Evolutionary conservation across 2,329 filamentous ascomycete genomes (phyloP), one percentile per base, ranked within the genome.

Genomic region (Alternaria ethzedia): DNA sequence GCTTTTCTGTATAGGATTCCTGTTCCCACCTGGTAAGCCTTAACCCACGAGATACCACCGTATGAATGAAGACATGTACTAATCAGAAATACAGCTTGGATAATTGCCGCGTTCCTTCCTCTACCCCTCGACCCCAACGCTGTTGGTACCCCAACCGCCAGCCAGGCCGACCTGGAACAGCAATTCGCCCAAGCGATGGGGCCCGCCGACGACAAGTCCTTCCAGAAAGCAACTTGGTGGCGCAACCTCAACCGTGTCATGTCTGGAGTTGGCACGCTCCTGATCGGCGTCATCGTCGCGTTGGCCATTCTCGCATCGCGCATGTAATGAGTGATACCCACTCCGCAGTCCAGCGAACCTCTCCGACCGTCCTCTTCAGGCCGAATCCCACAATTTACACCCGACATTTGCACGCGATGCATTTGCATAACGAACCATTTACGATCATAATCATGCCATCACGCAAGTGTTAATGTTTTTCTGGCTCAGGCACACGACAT

Each of bases 1-100:
- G 56, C 82, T 92, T 52, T 96, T 96, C 80, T 88, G 89, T 59
- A 45, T 90, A 50, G 93, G 93, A 23, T 96, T 96, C 74, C 82
- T 95, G 50, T 88, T 93, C 73, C 93, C 92, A 6, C 85, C 93
- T 50, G 72, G 74, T 75, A 74, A 70, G 66, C 61, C 51, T 44
- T 64, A 70, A 65, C 75, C 64, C 52, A 44, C 28, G 44, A 12
- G 36, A 28, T 20, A 17, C 20, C 36, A 32, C 30, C 17, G 46
- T 61, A 46, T 54, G 54, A 56, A 63, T 65, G 30, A 70, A 56
- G 64, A 49, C 17, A 56, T 50, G 43, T 68, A 71, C 65, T 74
- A 54, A 71, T 60, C 36, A 5, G 51, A 45, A 41, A 50, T 60
- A 52, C 70, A 90, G 91, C 90, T 59, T 96, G 93, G 93, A 91